Conservation (phyloP, 2,329 filamentous ascomycete genomes). For the Fusarium ramigenum region DNA sequence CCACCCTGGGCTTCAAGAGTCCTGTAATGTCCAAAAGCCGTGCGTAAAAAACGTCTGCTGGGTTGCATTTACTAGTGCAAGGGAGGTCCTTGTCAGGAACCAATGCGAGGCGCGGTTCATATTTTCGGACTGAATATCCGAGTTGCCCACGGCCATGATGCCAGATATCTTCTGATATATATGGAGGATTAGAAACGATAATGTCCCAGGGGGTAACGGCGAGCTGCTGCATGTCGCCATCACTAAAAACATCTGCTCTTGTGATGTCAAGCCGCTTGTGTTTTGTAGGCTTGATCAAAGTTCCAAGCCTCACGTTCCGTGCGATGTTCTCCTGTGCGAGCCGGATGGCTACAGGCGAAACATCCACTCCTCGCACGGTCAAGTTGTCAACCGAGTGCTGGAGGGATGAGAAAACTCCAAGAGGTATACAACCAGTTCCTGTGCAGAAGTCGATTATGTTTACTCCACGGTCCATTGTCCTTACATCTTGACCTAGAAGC, state of each 20-base stretch:
- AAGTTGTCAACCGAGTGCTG: slow-evolving; percentile 53
- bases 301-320: slow-evolving; percentile 54
- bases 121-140: slow-evolving; percentile 80
- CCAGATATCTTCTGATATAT: slow-evolving; percentile 72
- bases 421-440: slow-evolving; percentile 88
- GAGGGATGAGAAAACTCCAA: slow-evolving; percentile 75
- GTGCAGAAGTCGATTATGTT: slow-evolving; percentile 87
- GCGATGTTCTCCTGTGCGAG: slow-evolving; percentile 73
- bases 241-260: slow-evolving; percentile 60
- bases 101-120: slow-evolving; percentile 83
- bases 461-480: slow-evolving; percentile 49
- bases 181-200: slow-evolving; percentile 89
- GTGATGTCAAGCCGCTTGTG: slow-evolving; percentile 54
- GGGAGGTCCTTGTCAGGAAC: slow-evolving; percentile 60
- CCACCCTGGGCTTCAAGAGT: slow-evolving; percentile 59
- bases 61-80: slow-evolving; percentile 45
- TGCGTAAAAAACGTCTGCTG: slow-evolving; percentile 72
- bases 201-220: slow-evolving; percentile 62
- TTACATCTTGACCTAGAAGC: slow-evolving; percentile 12
- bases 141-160: slow-evolving; percentile 50
- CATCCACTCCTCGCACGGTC: slow-evolving; percentile 75
- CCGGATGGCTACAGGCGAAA: slow-evolving; percentile 70
- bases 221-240: slow-evolving; percentile 48
- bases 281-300: slow-evolving; percentile 27
- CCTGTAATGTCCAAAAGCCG: slow-evolving; percentile 66